Conservation (phyloP, 2,329 filamentous ascomycete genomes). For the Fusarium papillatum region DNA sequence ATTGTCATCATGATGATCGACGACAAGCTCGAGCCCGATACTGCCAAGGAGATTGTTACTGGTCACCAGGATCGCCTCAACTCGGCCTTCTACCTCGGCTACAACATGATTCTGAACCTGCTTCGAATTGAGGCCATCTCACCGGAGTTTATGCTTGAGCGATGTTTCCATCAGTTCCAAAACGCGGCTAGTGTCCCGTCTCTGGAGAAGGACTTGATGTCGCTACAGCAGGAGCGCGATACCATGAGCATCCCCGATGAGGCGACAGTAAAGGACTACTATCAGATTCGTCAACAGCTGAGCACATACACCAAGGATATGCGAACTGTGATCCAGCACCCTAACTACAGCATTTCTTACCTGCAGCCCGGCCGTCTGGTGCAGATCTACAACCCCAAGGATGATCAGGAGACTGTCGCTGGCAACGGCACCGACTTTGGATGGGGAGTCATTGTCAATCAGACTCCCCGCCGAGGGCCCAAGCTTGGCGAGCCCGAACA, state of each 20-base stretch:
- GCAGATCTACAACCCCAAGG: conserved; percentile 80
- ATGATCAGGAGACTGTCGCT: conserved; percentile 55
- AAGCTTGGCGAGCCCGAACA: conserved; percentile 79
- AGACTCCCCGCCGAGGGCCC: conserved; percentile 72
- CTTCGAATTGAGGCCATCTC: conserved; percentile 99
- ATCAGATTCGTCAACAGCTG: conserved; percentile 88
- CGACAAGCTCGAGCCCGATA: conserved; percentile 93
- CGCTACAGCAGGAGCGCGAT: conserved; percentile 82
- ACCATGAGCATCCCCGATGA: conserved; percentile 87
- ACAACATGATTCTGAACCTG: conserved; percentile 99
- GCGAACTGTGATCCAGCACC: conserved; percentile 91
- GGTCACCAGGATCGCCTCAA: conserved; percentile 98
- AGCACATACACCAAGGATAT: conserved; percentile 90
- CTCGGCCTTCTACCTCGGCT: conserved; percentile 96
- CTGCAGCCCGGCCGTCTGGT: conserved; percentile 91
- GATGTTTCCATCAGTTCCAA: conserved; percentile 98
- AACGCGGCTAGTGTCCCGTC: conserved; percentile 89
- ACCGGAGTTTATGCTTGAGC: conserved; percentile 98
- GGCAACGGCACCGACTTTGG: conserved; percentile 78
- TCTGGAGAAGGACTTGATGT: conserved; percentile 85
- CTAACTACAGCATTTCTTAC: conserved; percentile 87
- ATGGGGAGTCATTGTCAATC: conserved; percentile 91
- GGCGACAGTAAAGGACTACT: conserved; percentile 92
- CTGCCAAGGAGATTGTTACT: conserved; percentile 95
- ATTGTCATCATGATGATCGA: conserved; percentile 99